Conservation (phyloP, 2,329 filamentous ascomycete species). For the Botrytis hyacinthi region DNA sequence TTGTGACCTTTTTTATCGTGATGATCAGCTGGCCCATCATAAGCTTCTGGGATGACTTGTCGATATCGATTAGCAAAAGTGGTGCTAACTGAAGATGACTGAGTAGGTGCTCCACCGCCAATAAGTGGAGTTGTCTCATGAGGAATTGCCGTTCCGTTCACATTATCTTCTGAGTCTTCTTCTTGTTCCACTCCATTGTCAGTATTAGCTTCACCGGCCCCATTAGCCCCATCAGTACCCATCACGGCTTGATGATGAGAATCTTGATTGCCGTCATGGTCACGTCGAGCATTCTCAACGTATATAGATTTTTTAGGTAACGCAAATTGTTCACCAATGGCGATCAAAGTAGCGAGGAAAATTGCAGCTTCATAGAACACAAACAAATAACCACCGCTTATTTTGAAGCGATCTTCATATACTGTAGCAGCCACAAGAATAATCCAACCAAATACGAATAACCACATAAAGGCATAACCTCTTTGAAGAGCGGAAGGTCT, state of each 20-base stretch:
- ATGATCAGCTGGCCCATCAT: constrained; percentile 28
- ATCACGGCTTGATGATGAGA: constrained; percentile 37
- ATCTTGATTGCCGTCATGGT: constrained; percentile 41
- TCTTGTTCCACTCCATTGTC: constrained; percentile 36
- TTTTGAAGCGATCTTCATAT: constrained; percentile 68
- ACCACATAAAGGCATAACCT: constrained; percentile 78
- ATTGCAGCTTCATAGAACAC: constrained; percentile 75
- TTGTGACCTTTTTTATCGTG: constrained; percentile 37
- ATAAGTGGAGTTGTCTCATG: constrained; percentile 57
- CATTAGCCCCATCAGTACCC: constrained; percentile 41
- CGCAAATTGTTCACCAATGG: constrained; percentile 76
- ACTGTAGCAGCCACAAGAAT: constrained; percentile 71
- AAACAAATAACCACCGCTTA: constrained; percentile 76
- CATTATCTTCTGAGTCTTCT: constrained; percentile 29
- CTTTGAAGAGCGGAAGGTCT: constrained; percentile 85
- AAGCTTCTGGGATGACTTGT: constrained; percentile 30
- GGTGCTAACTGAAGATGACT: constrained; percentile 52
- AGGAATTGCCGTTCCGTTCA: not conserved
- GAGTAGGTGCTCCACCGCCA: constrained; percentile 39
- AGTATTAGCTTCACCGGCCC: constrained; percentile 35
- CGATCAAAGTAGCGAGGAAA: constrained; percentile 72
- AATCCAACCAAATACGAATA: constrained; percentile 73
- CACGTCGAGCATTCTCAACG: constrained; percentile 55
- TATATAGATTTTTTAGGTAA: constrained; percentile 71
- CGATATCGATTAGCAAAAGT: constrained; percentile 56